Base-by-base conservation (phyloP, 805 yeast species). In the Metschnikowia kunwiensis region DNA sequence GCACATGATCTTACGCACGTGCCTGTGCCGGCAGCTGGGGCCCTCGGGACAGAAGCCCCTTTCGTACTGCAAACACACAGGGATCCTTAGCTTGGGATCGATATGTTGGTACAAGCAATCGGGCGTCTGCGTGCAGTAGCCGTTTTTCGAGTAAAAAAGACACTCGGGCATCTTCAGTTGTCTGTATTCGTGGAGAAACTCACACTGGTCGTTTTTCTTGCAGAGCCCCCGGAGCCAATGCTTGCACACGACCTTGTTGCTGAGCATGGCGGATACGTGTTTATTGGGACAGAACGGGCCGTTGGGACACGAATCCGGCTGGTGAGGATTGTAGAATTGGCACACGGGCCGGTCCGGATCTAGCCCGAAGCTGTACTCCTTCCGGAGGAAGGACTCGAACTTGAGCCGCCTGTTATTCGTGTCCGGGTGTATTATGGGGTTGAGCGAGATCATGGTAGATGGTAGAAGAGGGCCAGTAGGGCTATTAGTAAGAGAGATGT, bases 141-240 rank as follows among this genome's bases (percentile, higher is more conserved):
- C 94, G 48, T 78, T 79, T 57, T 86, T 81, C 28, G 87, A 73
- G 60, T 77, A 91, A 60, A 86, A 86, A 16, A 87, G 75, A 60
- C 99, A 93, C 60, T 93, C 98, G 3, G 97, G 97, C 95, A 93
- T 91, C 61, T 86, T 87, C 42, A 95, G 72, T 50, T 93, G 65
- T 55, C 93, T 91, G 55, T 89, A 89, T 57, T 93, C 99, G 61
- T 93, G 99, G 29, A 93, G 64, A 53, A 86, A 93, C 66, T 93
- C 99, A 61, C 99, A 93, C 48, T 86, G 86, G 50, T 88, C 95
- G 33, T 94, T 95, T 68, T 91, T 91, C 64, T 93, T 93, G 63
- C 99, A 93, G 23, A 93, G 74, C 0, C 99, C 99, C 47, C 97
- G 76, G 23, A 93, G 75, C 99, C 98, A 93, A 68, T 93, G 97